A percentile compares a stretch with the other conserved stretches of the same genome.
Conservation (phyloP, 2,329 filamentous ascomycete species). For the Venturia oleaginea region DNA sequence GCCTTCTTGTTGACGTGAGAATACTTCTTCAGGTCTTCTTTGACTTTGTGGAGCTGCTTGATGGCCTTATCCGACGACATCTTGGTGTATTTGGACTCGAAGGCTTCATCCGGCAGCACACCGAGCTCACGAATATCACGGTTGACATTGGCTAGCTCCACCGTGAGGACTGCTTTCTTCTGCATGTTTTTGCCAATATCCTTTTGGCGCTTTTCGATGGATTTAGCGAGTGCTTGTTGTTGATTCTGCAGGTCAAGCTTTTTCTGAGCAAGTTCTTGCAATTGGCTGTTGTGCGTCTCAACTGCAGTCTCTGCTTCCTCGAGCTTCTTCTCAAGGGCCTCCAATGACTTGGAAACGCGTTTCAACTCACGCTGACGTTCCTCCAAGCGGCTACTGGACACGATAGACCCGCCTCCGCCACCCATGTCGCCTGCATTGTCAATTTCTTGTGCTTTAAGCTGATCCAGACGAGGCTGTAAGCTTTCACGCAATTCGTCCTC, state of each 20-base stretch:
- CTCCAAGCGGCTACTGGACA: constrained; percentile 54
- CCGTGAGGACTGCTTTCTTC: constrained; percentile 70
- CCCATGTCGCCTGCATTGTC: constrained; percentile 44
- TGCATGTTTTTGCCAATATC: constrained; percentile 86
- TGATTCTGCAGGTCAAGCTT: constrained; percentile 57
- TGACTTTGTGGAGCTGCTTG: constrained; percentile 76
- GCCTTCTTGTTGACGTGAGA: constrained; percentile 99
- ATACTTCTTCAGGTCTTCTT: constrained; percentile 90
- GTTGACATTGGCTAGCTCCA: constrained; percentile 69
- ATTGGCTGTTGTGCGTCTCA: constrained; percentile 46
- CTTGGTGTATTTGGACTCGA: constrained; percentile 72
- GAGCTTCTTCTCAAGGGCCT: constrained; percentile 58
- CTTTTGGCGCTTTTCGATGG: constrained; percentile 80
- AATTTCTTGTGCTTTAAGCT: constrained; percentile 67
- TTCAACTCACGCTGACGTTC: constrained; percentile 75
- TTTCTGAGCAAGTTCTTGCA: constrained; percentile 50
- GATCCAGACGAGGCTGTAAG: constrained; percentile 75
- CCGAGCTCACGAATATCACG: constrained; percentile 89
- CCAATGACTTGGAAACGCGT: constrained; percentile 61
- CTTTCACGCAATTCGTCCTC: constrained; percentile 88
- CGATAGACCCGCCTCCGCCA: constrained; percentile 36
- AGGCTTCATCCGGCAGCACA: constrained; percentile 86
- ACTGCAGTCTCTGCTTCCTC: constrained; percentile 66
- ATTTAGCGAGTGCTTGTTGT: constrained; percentile 64
- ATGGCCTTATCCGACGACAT: constrained; percentile 52